A percentile compares a stretch with the other conserved stretches of the same genome.
Conservation (phyloP, 2,329 filamentous ascomycete genomes). For the Aureobasidium melanogenum region DNA sequence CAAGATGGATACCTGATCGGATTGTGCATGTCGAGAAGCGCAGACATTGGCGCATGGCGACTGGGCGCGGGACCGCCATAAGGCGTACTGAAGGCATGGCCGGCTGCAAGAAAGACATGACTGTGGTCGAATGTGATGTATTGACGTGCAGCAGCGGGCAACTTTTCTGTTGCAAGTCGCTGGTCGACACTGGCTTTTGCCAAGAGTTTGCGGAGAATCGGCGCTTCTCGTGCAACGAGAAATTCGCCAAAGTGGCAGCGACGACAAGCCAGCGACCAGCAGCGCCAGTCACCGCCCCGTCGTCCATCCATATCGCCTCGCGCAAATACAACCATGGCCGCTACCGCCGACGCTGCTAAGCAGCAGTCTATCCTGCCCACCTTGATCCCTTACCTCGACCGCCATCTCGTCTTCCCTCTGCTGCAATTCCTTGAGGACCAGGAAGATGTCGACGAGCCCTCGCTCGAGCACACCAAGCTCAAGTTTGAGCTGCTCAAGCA, state of each 20-base stretch:
- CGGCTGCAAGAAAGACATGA: conserved; percentile 16
- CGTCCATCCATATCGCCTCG: background rate
- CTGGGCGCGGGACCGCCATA: conserved; percentile 27
- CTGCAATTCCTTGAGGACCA: conserved; percentile 83
- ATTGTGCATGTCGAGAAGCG: conserved; percentile 30
- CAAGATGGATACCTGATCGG: conserved; percentile 21
- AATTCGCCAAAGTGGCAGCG: conserved; percentile 4
- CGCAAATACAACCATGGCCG: conserved; percentile 28
- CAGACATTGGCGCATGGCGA: conserved; percentile 30
- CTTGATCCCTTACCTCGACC: conserved; percentile 84
- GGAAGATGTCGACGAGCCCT: conserved; percentile 64
- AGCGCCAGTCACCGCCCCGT: background rate
- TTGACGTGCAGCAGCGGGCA: background rate
- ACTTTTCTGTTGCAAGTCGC: background rate
- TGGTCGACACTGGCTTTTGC: background rate
- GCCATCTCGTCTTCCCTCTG: conserved; percentile 92
- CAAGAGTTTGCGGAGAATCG: background rate
- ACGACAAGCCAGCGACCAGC: conserved; percentile 12
- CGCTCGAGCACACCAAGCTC: conserved; percentile 62
- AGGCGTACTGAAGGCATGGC: conserved; percentile 33
- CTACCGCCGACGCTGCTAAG: conserved; percentile 48
- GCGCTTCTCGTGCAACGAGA: background rate
- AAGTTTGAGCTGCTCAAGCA: conserved; percentile 93
- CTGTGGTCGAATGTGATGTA: background rate
- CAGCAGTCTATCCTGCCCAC: conserved; percentile 78